Evolutionary conservation across 75 land plant species (phyloP).

Genomic region (Gnetum montanum): DNA sequence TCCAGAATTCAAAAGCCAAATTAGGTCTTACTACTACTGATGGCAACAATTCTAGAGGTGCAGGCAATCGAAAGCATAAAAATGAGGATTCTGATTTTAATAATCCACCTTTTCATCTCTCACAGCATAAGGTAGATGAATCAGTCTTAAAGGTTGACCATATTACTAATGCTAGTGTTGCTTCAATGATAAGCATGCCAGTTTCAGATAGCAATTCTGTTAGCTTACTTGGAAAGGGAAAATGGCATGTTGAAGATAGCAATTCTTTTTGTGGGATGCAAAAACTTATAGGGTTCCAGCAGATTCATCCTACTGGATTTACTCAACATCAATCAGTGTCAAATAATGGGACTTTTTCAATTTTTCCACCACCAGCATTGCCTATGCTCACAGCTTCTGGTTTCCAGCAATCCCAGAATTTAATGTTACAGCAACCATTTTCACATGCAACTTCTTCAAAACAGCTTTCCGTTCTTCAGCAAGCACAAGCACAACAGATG

Average conservation of each 20-base stretch:
- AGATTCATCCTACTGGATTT: slow-evolving; percentile 18
- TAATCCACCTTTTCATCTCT: background rate
- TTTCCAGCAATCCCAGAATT: slow-evolving; percentile 12
- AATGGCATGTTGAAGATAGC: slow-evolving; percentile 7
- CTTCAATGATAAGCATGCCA: background rate
- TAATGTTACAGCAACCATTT: slow-evolving; percentile 14
- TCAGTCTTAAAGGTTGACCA: background rate
- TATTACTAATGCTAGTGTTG: background rate
- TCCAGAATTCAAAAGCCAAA: slow-evolving; percentile 38
- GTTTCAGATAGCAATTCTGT: slow-evolving; percentile 10
- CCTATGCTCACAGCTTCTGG: slow-evolving; percentile 14
- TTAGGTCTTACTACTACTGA: slow-evolving; percentile 16
- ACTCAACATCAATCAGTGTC: slow-evolving; percentile 10
- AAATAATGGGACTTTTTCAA: slow-evolving; percentile 10
- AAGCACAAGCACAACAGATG: slow-evolving; percentile 11
- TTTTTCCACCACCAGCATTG: slow-evolving; percentile 9
- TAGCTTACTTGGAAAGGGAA: slow-evolving; percentile 9
- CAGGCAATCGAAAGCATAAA: slow-evolving; percentile 20
- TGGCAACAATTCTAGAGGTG: slow-evolving; percentile 10
- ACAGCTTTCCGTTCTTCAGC: slow-evolving; percentile 1
- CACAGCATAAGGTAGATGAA: slow-evolving; percentile 2
- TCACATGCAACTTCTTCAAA: slow-evolving; percentile 16
- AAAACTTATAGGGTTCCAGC: slow-evolving; percentile 18
- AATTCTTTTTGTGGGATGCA: slow-evolving; percentile 9
- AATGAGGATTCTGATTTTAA: slow-evolving; percentile 25